These are phyloP conservation scores for Pseudozyma tsukubaensis DNA, from an alignment of 1,284 basidiomycete species.

Conservation along the genomic window DNA sequence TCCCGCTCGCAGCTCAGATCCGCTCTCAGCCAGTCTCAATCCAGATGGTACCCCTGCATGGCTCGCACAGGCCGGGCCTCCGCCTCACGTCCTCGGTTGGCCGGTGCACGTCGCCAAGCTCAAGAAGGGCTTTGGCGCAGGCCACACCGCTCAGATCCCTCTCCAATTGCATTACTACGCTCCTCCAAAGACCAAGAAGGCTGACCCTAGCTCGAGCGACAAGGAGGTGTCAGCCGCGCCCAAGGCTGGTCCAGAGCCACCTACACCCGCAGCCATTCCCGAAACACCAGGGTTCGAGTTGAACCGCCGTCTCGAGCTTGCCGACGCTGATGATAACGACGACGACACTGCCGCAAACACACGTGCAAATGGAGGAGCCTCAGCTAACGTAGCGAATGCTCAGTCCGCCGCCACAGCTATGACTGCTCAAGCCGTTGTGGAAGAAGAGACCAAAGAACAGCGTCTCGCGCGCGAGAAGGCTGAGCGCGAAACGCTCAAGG, in stretches of 20 bases:
- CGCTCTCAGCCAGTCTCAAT: slow-evolving; percentile 14
- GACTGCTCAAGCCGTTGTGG: slow-evolving; percentile 18
- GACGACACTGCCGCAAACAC: slow-evolving; percentile 15
- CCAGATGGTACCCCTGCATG: slow-evolving; percentile 13
- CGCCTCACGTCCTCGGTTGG: slow-evolving; percentile 62
- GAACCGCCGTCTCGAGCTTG: slow-evolving; percentile 29
- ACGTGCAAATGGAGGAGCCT: not conserved
- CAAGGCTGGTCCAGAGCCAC: slow-evolving; percentile 16
- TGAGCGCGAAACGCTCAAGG: slow-evolving; percentile 59
- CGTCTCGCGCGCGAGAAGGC: slow-evolving; percentile 54
- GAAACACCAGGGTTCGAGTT: slow-evolving; percentile 48
- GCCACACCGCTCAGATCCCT: slow-evolving; percentile 40
- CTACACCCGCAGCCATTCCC: slow-evolving; percentile 36
- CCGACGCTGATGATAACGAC: slow-evolving; percentile 31
- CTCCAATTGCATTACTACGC: slow-evolving; percentile 53
- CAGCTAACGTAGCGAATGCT: not conserved
- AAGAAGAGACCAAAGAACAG: slow-evolving; percentile 57
- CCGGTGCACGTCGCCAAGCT: slow-evolving; percentile 58
- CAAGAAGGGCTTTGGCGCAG: slow-evolving; percentile 47
- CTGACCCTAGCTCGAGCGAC: slow-evolving; percentile 6
- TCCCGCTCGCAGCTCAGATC: slow-evolving; percentile 8
- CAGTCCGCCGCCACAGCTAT: slow-evolving; percentile 4
- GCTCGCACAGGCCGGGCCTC: slow-evolving; percentile 49
- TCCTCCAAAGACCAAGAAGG: slow-evolving; percentile 44
- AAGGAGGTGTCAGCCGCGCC: slow-evolving; percentile 8